Evolutionary conservation across 768 basidiomycete species (phyloP).

Genomic region (Mycena sanguinolenta): DNA sequence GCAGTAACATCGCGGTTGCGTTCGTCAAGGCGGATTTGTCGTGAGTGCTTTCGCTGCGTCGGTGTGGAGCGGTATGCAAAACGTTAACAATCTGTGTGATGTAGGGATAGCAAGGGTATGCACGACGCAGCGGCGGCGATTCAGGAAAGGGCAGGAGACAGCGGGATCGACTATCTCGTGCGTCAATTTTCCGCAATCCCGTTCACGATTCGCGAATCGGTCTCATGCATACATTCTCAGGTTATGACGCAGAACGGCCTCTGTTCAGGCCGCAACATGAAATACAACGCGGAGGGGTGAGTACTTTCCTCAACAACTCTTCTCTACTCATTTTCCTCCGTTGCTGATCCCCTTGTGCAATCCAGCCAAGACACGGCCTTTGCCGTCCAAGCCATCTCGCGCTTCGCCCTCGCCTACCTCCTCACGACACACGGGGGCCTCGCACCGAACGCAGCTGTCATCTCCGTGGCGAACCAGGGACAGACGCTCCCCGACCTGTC

Average conservation of each 20-base stretch:
- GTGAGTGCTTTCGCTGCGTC: background rate
- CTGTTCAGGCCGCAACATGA: background rate
- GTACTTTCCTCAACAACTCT: no score
- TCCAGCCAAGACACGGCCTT: constrained; percentile 8
- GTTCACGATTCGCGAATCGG: no score
- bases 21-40: constrained; percentile 19
- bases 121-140: background rate
- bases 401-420: constrained; percentile 23
- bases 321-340: background rate
- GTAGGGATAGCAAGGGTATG: constrained; percentile 18
- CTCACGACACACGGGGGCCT: constrained; percentile 22
- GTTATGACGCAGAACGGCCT: constrained; percentile 13
- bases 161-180: constrained; percentile 17
- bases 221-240: background rate
- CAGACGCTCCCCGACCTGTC: constrained; percentile 7
- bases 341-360: background rate
- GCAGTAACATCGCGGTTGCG: background rate
- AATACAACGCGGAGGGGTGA: constrained; percentile 13
- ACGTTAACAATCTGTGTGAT: no score
- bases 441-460: constrained; percentile 7
- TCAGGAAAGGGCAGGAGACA: background rate
- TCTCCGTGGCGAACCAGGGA: constrained; percentile 10
- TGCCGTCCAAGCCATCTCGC: constrained; percentile 18
- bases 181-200: background rate
- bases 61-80: no score